Evolutionary conservation across 257 asterid species (phyloP), one percentile per base, ranked within the genome.

Genomic region (Eucommia ulmoides): DNA sequence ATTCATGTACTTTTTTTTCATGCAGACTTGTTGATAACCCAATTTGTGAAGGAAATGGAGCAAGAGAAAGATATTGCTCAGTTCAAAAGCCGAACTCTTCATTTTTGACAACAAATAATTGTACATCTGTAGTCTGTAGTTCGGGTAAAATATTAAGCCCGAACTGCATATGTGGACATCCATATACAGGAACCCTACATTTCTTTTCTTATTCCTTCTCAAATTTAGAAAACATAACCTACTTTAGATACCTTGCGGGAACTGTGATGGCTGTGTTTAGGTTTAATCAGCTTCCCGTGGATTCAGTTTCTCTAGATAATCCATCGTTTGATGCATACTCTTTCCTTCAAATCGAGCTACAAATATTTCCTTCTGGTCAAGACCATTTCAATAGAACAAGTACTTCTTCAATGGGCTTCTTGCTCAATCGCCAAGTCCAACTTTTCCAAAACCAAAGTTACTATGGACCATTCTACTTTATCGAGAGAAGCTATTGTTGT

Each of bases 131-230:
- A 22, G 64, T 87, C 24, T 87, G 95, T 62, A 45, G 56, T 15
- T 25, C 70, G 44, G 64, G 73, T 44, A 51, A 64, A 75, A 67
- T 66, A 42, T 53, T 76, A 67, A 87, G 91, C 56, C 83, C 91
- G 7, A 76, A 41, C 45, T 87, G 97, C 60, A 60, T 47, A 58
- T 87, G 94, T 56, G 61, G 78, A 56, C 53, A 77, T 64, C 93
- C 97, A 5, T 83, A 78, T 65, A 65, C 64, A n/a, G 97, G 97
- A 70, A 67, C 68, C 23, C 54, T 87, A 24, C 77, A 73, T 69
- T 87, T 87, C 70, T 78, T 64, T 52, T 81, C 97, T 18, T 54
- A 23, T 59, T 71, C 97, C 68, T 87, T 87, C 81, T 68, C 95
- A 19, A 67, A 87, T 71, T 67, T 81, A 15, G 65, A 48, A 2